Evolutionary conservation across 306 rosid species (phyloP).

Genomic region (Sicyos baderoa): DNA sequence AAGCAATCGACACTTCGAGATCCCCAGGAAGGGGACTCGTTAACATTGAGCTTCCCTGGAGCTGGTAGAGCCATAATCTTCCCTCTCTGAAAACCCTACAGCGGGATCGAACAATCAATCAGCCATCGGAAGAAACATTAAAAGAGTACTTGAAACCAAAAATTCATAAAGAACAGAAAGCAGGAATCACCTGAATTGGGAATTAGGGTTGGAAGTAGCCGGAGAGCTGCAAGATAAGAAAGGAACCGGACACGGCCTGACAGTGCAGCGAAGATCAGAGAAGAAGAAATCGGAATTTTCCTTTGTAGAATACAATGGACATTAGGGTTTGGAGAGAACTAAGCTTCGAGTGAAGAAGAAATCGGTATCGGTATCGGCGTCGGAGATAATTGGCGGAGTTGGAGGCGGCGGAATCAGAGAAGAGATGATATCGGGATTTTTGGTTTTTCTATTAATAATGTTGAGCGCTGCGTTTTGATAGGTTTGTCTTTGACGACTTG

Average conservation of each 20-base stretch:
- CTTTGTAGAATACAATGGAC: neutral
- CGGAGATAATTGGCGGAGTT: neutral
- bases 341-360: neutral
- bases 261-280: neutral
- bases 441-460: neutral
- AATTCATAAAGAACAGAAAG: neutral
- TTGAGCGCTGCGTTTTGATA: neutral
- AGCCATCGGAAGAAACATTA: neutral
- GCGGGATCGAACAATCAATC: conserved; percentile 9
- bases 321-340: conserved; percentile 14
- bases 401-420: neutral
- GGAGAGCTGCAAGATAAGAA: neutral
- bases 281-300: neutral
- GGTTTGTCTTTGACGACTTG: neutral
- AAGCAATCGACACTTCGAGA: conserved; percentile 94
- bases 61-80: conserved; percentile 54
- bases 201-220: neutral
- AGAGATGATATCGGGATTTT: neutral
- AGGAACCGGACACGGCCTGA: neutral
- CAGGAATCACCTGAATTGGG: neutral
- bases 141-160: neutral
- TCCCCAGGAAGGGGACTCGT: conserved; percentile 78
- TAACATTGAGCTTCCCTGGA: conserved; percentile 70
- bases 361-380: no score
- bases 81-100: neutral